These are phyloP conservation scores for Cryphonectria radicalis DNA, from an alignment of 2,329 filamentous ascomycete genomes.

Conservation along the genomic window DNA sequence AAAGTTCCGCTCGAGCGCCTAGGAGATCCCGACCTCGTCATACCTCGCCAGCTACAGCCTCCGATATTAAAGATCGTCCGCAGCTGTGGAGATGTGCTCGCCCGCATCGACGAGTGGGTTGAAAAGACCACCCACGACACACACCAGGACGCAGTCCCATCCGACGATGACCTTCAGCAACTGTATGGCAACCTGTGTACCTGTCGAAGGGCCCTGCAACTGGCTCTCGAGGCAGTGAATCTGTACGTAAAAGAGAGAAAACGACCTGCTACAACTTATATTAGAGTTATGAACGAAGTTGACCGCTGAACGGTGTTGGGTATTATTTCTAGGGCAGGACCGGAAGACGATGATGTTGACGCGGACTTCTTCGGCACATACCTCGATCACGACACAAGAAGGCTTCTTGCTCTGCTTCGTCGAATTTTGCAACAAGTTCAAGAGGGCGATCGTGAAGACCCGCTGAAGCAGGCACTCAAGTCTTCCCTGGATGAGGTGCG, in stretches of 20 bases:
- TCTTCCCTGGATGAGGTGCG: constrained; percentile 19
- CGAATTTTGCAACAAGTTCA: constrained; percentile 21
- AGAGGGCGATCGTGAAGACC: constrained; percentile 11
- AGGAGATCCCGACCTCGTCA: constrained; percentile 22
- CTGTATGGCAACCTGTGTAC: constrained; percentile 21
- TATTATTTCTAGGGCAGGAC: constrained; percentile 3
- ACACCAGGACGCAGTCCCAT: constrained; percentile 11
- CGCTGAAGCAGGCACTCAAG: constrained; percentile 12
- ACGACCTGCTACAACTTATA: not conserved
- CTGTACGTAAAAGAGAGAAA: constrained; percentile 17
- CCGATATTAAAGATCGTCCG: constrained; percentile 22
- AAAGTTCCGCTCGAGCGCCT: constrained; percentile 21
- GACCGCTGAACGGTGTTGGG: not conserved
- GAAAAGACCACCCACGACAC: constrained; percentile 14
- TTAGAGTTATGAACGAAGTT: not conserved
- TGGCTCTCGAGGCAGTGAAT: constrained; percentile 25
- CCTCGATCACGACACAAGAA: constrained; percentile 23
- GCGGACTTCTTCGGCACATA: constrained; percentile 16
- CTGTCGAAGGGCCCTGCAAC: constrained; percentile 25
- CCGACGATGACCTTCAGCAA: constrained; percentile 5
- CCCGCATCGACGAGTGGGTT: constrained; percentile 21
- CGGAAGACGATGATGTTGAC: constrained; percentile 19
- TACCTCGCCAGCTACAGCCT: constrained; percentile 19
- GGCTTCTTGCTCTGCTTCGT: constrained; percentile 21
- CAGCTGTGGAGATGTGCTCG: constrained; percentile 24